Evolutionary conservation across 2,329 filamentous ascomycete genomes (phyloP).

Genomic region (Ophiostoma himal-ulmi): DNA sequence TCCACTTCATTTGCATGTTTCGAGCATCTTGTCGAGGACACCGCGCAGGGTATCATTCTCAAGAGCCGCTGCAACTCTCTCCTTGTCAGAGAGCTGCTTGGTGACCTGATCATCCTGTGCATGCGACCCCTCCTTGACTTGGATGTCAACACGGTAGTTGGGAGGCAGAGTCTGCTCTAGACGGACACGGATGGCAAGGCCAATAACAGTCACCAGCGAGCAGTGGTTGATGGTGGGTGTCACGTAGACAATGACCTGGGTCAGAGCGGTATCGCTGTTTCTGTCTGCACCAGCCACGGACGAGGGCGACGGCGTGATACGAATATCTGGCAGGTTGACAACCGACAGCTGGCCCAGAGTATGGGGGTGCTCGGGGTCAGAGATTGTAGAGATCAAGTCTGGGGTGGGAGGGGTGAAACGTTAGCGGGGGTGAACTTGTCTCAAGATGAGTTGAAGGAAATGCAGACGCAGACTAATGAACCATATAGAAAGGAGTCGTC

Average conservation of each 20-base stretch:
- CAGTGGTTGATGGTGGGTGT: slow-evolving; percentile 97
- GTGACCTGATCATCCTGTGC: slow-evolving; percentile 92
- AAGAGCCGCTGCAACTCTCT: slow-evolving; percentile 86
- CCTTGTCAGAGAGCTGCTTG: slow-evolving; percentile 94
- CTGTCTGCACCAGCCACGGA: slow-evolving; percentile 25
- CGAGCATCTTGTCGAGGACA: slow-evolving; percentile 88
- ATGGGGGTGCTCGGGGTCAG: slow-evolving; percentile 92
- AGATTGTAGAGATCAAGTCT: slow-evolving; percentile 93
- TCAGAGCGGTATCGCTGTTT: slow-evolving; percentile 50
- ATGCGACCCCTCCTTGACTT: slow-evolving; percentile 94
- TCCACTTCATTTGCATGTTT: slow-evolving; percentile 60
- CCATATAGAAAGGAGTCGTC: not conserved
- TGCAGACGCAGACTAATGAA: not conserved
- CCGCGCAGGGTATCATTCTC: slow-evolving; percentile 88
- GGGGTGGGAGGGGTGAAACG: slow-evolving; percentile 27
- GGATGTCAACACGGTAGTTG: slow-evolving; percentile 84
- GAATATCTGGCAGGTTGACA: slow-evolving; percentile 91
- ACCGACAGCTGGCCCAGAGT: slow-evolving; percentile 90
- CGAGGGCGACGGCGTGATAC: slow-evolving; percentile 61
- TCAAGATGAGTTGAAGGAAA: not conserved
- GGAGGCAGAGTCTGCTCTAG: slow-evolving; percentile 87
- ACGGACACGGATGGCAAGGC: slow-evolving; percentile 83
- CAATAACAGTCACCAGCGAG: slow-evolving; percentile 92
- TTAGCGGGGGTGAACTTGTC: slow-evolving; percentile 32
- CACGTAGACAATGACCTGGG: slow-evolving; percentile 75